Base-by-base conservation (phyloP, 2,329 filamentous ascomycete genomes). In the Fusarium humuli region DNA sequence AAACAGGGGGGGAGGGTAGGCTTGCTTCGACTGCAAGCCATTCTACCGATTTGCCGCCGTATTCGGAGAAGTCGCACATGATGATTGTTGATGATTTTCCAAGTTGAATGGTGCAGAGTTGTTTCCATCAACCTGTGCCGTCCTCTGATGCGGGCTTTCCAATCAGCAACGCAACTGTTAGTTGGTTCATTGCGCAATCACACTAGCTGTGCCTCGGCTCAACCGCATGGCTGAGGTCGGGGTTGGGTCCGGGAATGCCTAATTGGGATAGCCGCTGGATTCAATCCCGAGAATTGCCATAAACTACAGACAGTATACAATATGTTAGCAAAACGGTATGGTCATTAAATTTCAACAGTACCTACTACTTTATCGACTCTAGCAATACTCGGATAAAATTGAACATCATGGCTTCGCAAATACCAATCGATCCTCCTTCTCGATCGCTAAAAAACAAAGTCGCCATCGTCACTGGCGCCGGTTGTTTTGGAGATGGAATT, bases 401-500 rank as follows among this genome's bases (percentile, higher is more conserved):
- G 5, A 16, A 37, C 27, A 32, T 18, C 10, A 71, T 71, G 68
- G n/a, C 56, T 12, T 37, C 48, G 6, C 47, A 57, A 11, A 60
- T 69, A 34, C 54, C 69, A 2, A 27, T 32, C 8, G 23, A 58
- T 11, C 69, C 69, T 2, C 69, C 69, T 2, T 71, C 69, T 3
- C 66, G 69, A 5, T 69, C 61, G 11, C 42, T 73, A 6, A 63
- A 66, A 9, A 46, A 59, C 29, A 81, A 83, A 64, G 82, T 84
- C 18, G 84, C 86, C 46, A 87, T 90, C 55, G 83, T 90, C 29
- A 88, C 87, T 0, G 87, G 87, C n/a, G 87, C 88, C 16, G 87
- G 88, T 18, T 85, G 84, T 56, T 78, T 80, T 25, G 85, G 83
- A 30, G 83, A 87, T 42, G 88, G 87, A 1, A 87, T 90, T 46